A percentile compares a stretch with the other conserved stretches of the same genome.
These are phyloP conservation scores for Globisporangium cederbergense DNA, from an alignment of 352 stramenopile species.

Conservation along the genomic window DNA sequence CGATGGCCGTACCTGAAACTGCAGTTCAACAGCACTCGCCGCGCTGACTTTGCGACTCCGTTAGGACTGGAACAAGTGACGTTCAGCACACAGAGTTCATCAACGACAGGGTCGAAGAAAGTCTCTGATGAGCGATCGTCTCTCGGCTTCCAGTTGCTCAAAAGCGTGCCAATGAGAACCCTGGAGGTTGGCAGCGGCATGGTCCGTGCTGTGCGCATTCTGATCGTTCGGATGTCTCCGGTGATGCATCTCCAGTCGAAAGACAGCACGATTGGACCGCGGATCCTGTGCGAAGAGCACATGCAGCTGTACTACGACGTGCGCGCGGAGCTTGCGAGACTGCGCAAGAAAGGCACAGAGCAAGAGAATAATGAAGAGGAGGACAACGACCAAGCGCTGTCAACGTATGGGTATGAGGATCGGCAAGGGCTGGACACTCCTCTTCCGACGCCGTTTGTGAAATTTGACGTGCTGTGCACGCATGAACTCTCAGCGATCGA, in stretches of 20 bases:
- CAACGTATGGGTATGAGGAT: constrained; percentile 15
- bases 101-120: constrained; percentile 1
- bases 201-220: constrained; percentile 52
- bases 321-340: constrained; percentile 29
- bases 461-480: constrained; percentile 62
- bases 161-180: constrained; percentile 59
- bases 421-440: constrained; percentile 22
- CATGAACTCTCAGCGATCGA: constrained; percentile 23
- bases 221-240: constrained; percentile 49
- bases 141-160: constrained; percentile 45
- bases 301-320: constrained; percentile 45
- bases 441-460: constrained; percentile 57
- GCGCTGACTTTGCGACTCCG: constrained; percentile 33
- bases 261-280: constrained; percentile 51
- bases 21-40: constrained; percentile 66
- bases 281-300: constrained; percentile 67
- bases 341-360: constrained; percentile 3
- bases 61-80: constrained; percentile 46
- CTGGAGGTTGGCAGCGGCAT: constrained; percentile 61
- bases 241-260: constrained; percentile 67
- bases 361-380: constrained; percentile 17
- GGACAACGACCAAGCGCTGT: constrained; percentile 12
- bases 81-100: neutral
- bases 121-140: constrained; percentile 3
- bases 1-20: constrained; percentile 62